Base-by-base conservation (phyloP, 2,329 filamentous ascomycete genomes). In the Hortaea werneckii region DNA sequence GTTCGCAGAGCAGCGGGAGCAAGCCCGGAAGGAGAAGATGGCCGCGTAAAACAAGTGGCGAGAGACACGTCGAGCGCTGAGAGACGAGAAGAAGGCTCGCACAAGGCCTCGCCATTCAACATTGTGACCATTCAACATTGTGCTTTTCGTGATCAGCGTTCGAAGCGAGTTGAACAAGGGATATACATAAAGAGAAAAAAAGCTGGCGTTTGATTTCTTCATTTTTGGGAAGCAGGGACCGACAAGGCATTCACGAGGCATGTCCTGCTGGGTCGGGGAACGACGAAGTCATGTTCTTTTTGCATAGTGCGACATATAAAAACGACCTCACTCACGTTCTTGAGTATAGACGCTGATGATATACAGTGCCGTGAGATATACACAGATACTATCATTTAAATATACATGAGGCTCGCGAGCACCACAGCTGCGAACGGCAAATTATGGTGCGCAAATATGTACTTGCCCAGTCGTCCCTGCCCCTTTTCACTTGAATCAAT, bases 1-100 rank as follows among this genome's bases (percentile, higher is more conserved):
- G 1, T 96, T 95, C 61, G 83, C 86, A 46, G 87, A 95, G 74
- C 87, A 96, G 70, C 79, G 81, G 65, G 83, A 86, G 63, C 74
- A 78, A 46, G 48, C 46, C 8, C 26, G 39, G 37, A 43, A 29
- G 46, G 44, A 51, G 47, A 41, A 47, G 43, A 35, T 35, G 32
- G 32, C n/a, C n/a, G 32, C 32, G 32, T 35, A 35, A 20, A 20
- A 20, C 20, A n/a, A 3, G 32, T 35, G 32, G 32, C 32, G 20
- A 20, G 20, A 20, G 32, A 35, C 32, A n/a, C 32, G 32, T 35
- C 32, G 32, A 9, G 8, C n/a, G 32, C n/a, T 9, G 32, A 35
- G 32, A 35, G 9, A n/a, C 32, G 32, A 35, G 32, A 35, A 9
- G 32, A 9, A 9, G 32, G 32, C n/a, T 35, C 32, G 9, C n/a